These are phyloP conservation scores for Zasmidium cellare DNA, from an alignment of 2,329 filamentous ascomycete genomes.

Conservation along the genomic window DNA sequence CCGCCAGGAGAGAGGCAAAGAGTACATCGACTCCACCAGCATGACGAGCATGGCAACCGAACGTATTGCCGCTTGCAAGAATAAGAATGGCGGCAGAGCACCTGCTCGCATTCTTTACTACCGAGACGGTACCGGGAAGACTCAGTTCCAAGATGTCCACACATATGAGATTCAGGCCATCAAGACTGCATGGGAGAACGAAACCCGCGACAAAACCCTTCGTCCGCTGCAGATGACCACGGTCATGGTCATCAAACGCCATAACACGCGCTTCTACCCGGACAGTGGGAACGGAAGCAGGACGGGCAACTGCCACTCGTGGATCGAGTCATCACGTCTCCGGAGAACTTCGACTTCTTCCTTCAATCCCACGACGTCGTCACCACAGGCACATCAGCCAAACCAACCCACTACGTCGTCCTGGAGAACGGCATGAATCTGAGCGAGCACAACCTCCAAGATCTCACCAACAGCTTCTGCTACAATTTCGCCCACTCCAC, in stretches of 20 bases:
- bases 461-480: conserved; percentile 31
- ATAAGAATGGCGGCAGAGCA: not conserved
- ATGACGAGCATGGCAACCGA: conserved; percentile 33
- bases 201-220: not conserved
- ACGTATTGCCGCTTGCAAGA: conserved; percentile 25
- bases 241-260: conserved; percentile 42
- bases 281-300: conserved; percentile 62
- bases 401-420: conserved; percentile 16
- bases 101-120: conserved; percentile 24
- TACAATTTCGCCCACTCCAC: conserved; percentile 34
- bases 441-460: conserved; percentile 16
- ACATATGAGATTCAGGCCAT: conserved; percentile 33
- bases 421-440: conserved; percentile 16
- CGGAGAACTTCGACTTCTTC: conserved; percentile 18
- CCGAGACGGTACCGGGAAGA: conserved; percentile 12
- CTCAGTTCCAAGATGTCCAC: conserved; percentile 41
- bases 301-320: conserved; percentile 19
- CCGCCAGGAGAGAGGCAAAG: conserved; percentile 30
- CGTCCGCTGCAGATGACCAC: conserved; percentile 30
- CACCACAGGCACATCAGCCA: conserved; percentile 10
- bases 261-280: conserved; percentile 43
- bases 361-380: conserved; percentile 19
- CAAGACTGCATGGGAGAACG: conserved; percentile 12
- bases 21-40: conserved; percentile 28
- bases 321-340: conserved; percentile 14